Percentiles rank a stretch among this genome's conserved stretches.
Evolutionary conservation across 495 filamentous ascomycete genomes (phyloP).

Genomic region (Penicillium atrosanguineum): DNA sequence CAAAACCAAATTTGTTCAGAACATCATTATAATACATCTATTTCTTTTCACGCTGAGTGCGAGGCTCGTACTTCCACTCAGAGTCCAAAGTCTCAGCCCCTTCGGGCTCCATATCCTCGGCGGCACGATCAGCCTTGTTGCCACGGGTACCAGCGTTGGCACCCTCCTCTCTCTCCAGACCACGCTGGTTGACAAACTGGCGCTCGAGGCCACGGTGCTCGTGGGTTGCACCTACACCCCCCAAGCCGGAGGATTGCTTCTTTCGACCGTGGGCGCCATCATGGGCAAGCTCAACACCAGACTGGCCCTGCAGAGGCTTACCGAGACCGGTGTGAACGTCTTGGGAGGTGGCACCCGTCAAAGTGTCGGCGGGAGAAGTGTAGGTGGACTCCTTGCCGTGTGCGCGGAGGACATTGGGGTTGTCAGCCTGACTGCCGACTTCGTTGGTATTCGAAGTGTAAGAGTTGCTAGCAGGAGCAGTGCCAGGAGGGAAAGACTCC

Average conservation of each 20-base stretch:
- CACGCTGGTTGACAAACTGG: constrained; percentile 27
- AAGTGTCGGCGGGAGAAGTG: constrained; percentile 50
- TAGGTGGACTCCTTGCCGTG: constrained; percentile 42
- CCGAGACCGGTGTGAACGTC: constrained; percentile 61
- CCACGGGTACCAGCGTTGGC: constrained; percentile 17
- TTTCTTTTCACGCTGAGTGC: constrained; percentile 22
- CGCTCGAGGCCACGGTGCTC: constrained; percentile 26
- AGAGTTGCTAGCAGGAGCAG: constrained; percentile 60
- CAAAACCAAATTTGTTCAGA: background rate
- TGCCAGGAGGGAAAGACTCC: constrained; percentile 59
- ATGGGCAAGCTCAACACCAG: constrained; percentile 53
- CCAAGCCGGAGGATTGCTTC: constrained; percentile 52
- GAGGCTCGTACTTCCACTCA: constrained; percentile 41
- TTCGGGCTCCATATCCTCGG: constrained; percentile 46
- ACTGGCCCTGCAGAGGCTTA: constrained; percentile 61
- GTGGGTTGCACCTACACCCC: constrained; percentile 48
- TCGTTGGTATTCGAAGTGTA: constrained; percentile 56
- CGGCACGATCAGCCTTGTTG: constrained; percentile 31
- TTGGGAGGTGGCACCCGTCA: constrained; percentile 61
- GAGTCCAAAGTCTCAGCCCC: constrained; percentile 45
- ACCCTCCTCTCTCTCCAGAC: constrained; percentile 30
- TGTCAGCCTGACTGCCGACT: constrained; percentile 45
- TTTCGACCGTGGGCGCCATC: constrained; percentile 52
- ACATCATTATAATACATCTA: background rate
- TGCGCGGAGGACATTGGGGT: constrained; percentile 35